Conservation (phyloP, 2,329 filamentous ascomycete species). For the Cyanodermella asteris region DNA sequence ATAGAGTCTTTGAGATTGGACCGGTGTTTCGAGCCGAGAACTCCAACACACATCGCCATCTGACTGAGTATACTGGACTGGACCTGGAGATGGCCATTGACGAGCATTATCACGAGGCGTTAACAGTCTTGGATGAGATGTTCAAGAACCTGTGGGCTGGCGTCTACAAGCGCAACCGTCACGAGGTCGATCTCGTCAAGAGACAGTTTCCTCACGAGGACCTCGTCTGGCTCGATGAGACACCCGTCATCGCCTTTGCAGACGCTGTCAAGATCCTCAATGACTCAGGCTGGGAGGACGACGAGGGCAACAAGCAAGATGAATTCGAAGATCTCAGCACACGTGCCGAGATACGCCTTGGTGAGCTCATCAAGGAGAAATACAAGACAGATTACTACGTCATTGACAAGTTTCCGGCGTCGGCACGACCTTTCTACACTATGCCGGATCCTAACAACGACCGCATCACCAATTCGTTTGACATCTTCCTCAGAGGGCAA, state of each 20-base stretch:
- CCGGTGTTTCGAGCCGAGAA: slow-evolving; percentile 87
- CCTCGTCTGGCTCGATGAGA: slow-evolving; percentile 69
- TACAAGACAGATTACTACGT: slow-evolving; percentile 83
- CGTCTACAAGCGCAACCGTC: slow-evolving; percentile 44
- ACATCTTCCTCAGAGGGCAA: slow-evolving; percentile 83
- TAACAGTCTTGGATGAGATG: slow-evolving; percentile 54
- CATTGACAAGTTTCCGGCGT: slow-evolving; percentile 74
- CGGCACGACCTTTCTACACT: slow-evolving; percentile 75
- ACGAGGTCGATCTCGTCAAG: slow-evolving; percentile 60
- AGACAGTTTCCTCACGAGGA: slow-evolving; percentile 71
- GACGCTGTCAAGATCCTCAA: slow-evolving; percentile 67
- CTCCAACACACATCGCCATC: slow-evolving; percentile 80
- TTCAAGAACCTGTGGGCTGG: slow-evolving; percentile 61
- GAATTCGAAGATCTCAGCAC: slow-evolving; percentile 65
- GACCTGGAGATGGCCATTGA: slow-evolving; percentile 87
- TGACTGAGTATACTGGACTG: slow-evolving; percentile 85
- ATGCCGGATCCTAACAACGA: slow-evolving; percentile 58
- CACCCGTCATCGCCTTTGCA: slow-evolving; percentile 56
- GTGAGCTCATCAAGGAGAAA: slow-evolving; percentile 65
- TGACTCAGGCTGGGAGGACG: slow-evolving; percentile 52
- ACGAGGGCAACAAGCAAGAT: slow-evolving; percentile 49
- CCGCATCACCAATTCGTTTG: slow-evolving; percentile 70
- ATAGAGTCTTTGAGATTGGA: slow-evolving; percentile 71
- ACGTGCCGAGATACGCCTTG: slow-evolving; percentile 67
- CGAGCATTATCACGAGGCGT: slow-evolving; percentile 71